A percentile compares a stretch with the other conserved stretches of the same genome.
phyloP scores from a whole-genome alignment of 2,329 filamentous ascomycete species.

The Aspergillus novofumigatus region DNA sequence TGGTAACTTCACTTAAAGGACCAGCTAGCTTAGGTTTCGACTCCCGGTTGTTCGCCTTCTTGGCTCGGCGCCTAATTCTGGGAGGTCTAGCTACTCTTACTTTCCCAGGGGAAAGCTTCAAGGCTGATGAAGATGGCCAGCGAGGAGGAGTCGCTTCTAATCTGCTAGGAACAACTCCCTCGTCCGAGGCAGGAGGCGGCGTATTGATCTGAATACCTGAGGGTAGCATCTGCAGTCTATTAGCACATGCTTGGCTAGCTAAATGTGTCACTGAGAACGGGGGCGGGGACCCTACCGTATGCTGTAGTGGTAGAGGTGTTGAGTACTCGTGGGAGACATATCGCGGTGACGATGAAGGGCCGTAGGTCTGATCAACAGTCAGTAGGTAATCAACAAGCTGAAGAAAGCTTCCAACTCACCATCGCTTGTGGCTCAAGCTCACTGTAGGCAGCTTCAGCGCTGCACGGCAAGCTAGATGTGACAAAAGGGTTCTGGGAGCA shows the following conservation, averaged over 20 bases:
- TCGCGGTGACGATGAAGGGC: slow-evolving; percentile 9
- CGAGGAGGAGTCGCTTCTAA: slow-evolving; percentile 10
- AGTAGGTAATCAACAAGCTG: not conserved
- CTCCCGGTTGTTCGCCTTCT: slow-evolving; percentile 6
- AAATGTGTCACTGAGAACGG: not conserved
- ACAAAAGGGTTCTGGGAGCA: slow-evolving; percentile 3
- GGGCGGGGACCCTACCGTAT: slow-evolving; percentile 18
- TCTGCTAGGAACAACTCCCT: slow-evolving; percentile 9
- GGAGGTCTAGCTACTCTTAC: slow-evolving; percentile 10
- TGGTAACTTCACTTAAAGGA: slow-evolving; percentile 27
- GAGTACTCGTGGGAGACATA: slow-evolving; percentile 15
- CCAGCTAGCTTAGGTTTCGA: slow-evolving; percentile 9
- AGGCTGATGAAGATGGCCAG: slow-evolving; percentile 16
- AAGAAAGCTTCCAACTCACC: slow-evolving; percentile 14
- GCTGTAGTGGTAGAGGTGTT: slow-evolving; percentile 12
- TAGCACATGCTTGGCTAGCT: not conserved
- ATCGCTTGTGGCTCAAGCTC: slow-evolving; percentile 10
- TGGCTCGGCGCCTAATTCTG: slow-evolving; percentile 9
- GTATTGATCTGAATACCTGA: slow-evolving; percentile 19
- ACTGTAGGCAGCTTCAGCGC: slow-evolving; percentile 7
- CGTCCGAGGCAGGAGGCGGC: slow-evolving; percentile 21
- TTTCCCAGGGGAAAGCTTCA: slow-evolving; percentile 8
- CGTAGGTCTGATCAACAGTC: slow-evolving; percentile 14
- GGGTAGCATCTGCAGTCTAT: slow-evolving; percentile 13
- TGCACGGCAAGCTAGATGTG: slow-evolving; percentile 2